A percentile compares a stretch with the other conserved stretches of the same genome.
These are phyloP conservation scores for Heracleum sosnowskyi DNA, from an alignment of 129 eudicot genomes.

Conservation along the genomic window DNA sequence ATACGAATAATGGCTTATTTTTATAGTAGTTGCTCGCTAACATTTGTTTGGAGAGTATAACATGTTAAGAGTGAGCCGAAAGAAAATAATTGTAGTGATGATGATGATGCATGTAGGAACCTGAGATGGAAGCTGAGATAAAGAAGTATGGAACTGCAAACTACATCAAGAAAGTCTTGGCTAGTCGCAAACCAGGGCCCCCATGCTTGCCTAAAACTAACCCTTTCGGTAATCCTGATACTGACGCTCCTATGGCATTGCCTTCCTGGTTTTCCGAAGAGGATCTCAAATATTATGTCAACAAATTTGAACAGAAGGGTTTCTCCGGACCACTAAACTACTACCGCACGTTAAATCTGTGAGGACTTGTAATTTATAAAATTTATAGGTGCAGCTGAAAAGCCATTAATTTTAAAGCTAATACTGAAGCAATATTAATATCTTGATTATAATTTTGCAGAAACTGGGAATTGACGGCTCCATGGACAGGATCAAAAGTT, in stretches of 20 bases:
- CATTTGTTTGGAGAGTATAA: neutral
- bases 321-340: conserved; percentile 79
- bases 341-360: conserved; percentile 71
- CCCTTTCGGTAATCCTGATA: conserved; percentile 40
- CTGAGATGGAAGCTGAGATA: conserved; percentile 75
- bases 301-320: conserved; percentile 50
- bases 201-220: conserved; percentile 55
- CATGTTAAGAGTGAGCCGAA: neutral
- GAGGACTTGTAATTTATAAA: neutral
- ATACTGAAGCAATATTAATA: neutral
- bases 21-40: neutral
- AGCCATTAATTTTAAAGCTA: neutral
- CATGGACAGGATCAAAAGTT: conserved; percentile 68
- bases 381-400: neutral
- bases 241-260: conserved; percentile 27
- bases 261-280: conserved; percentile 73
- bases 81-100: neutral
- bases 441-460: conserved; percentile 15
- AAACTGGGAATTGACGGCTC: conserved; percentile 76
- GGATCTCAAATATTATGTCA: conserved; percentile 47
- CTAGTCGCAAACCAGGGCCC: conserved; percentile 60
- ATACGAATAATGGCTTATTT: neutral
- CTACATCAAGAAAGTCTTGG: conserved; percentile 58
- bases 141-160: conserved; percentile 45
- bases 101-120: conserved; percentile 39